Base-by-base conservation (phyloP, 208 protist species). In the Acanthamoeba lenticulata region DNA sequence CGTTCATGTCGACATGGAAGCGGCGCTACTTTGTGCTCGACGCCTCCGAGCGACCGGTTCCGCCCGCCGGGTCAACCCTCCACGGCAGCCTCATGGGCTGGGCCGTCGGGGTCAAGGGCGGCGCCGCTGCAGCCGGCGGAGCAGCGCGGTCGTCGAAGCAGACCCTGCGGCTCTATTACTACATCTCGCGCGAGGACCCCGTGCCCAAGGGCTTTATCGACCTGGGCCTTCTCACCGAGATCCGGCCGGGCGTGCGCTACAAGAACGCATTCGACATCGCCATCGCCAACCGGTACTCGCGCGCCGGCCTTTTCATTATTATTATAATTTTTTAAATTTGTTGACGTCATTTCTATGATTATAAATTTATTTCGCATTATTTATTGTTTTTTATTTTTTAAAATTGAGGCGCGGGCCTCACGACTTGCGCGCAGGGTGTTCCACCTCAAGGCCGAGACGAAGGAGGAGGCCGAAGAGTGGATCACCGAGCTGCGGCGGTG, bases 171-270 rank as follows among this genome's bases (percentile, higher is more conserved):
- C 72, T 81, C 1, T 81, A 81, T 27, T 81, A 81, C 72, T 81
- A 81, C 72, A 47, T 81, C 19, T 81, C 72, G 1, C 1, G n/a
- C 1, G 72, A 47, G 17, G 72, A 81, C 42, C 38, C 72, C 38
- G 72, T 81, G 38, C 72, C 72, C 38, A 81, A 81, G 72, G 72
- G 72, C 72, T 81, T 81, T 27, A 81, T 81, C 38, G 72, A 81
- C n/a, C 72, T 81, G 21, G n/a, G 36, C 11, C 72, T 81, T 6
- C 72, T 81, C 34, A 38, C 42, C 11, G 72, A 19, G 11, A 49
- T 81, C 2, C 72, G 72, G 21, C 72, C 72, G 19, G 42, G 42
- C 38, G 38, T 49, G 2, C 72, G 72, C 11, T 81, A 81, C 42
- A 81, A 49, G 72, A 81, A 81, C 42, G 47, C 72, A 7, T 81